Conservation (phyloP, 805 yeast genomes). For the Cyberlindnera petersonii region DNA sequence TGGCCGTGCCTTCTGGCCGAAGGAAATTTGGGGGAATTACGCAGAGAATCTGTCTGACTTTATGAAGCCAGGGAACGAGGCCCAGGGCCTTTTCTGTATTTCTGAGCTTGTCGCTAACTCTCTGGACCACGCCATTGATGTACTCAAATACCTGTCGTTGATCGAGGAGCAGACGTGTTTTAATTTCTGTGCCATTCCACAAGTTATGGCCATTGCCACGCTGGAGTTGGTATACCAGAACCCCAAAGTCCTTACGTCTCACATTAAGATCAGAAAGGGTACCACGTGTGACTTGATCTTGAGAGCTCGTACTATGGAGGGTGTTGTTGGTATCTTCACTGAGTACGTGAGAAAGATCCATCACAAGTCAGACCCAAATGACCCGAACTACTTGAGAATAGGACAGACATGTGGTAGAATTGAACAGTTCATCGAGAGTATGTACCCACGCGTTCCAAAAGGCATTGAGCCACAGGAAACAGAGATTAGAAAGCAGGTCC, state of each 20-base stretch:
- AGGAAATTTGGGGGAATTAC: slow-evolving; percentile 86
- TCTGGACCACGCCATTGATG: slow-evolving; percentile 71
- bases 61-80: slow-evolving; percentile 40
- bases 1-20: slow-evolving; percentile 95
- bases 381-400: slow-evolving; percentile 80
- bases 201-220: slow-evolving; percentile 98
- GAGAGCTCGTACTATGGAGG: slow-evolving; percentile 67
- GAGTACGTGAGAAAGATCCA: slow-evolving; percentile 72
- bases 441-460: slow-evolving; percentile 65
- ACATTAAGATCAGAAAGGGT: slow-evolving; percentile 89
- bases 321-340: slow-evolving; percentile 74
- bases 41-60: slow-evolving; percentile 62
- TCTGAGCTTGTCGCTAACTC: slow-evolving; percentile 80
- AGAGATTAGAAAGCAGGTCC: slow-evolving; percentile 35
- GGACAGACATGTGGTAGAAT: slow-evolving; percentile 85
- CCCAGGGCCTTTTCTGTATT: slow-evolving; percentile 68
- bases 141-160: slow-evolving; percentile 67
- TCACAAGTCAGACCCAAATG: slow-evolving; percentile 70
- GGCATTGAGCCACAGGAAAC: slow-evolving; percentile 44
- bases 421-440: slow-evolving; percentile 78
- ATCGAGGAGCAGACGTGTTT: slow-evolving; percentile 79
- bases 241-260: slow-evolving; percentile 59
- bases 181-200: slow-evolving; percentile 96
- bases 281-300: slow-evolving; percentile 74
- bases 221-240: slow-evolving; percentile 82